A percentile compares a stretch with the other conserved stretches of the same genome.
phyloP scores from a whole-genome alignment of 768 basidiomycete genomes.

The Pleurotus tuoliensis region DNA sequence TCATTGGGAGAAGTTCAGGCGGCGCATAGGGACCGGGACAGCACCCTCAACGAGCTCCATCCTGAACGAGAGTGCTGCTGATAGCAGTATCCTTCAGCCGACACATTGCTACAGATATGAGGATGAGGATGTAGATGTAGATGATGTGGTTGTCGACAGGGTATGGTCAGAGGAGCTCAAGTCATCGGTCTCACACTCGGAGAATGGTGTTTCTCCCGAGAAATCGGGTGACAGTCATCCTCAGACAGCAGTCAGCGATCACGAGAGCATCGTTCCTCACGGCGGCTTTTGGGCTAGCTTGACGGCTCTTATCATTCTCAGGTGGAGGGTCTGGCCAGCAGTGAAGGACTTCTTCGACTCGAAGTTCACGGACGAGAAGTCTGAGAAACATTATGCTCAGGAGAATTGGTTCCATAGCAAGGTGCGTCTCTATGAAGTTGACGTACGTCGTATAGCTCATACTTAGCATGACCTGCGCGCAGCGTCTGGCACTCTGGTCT shows the following conservation, averaged over 20 bases:
- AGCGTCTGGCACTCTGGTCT: constrained; percentile 60
- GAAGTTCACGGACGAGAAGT: constrained; percentile 53
- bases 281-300: constrained; percentile 33
- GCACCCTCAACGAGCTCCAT: constrained; percentile 53
- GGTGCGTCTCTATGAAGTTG: neutral
- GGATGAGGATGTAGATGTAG: constrained; percentile 40
- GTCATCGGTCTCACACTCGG: constrained; percentile 49
- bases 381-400: constrained; percentile 43
- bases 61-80: constrained; percentile 43
- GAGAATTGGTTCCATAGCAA: constrained; percentile 76
- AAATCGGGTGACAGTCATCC: constrained; percentile 44
- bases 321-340: constrained; percentile 56
- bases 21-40: constrained; percentile 51
- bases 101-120: constrained; percentile 15
- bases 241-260: constrained; percentile 26
- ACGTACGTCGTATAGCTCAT: neutral
- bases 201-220: constrained; percentile 43
- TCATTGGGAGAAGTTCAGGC: constrained; percentile 50
- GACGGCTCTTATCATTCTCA: constrained; percentile 36
- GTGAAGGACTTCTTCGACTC: constrained; percentile 56
- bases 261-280: constrained; percentile 26
- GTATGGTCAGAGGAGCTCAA: constrained; percentile 60
- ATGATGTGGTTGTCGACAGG: constrained; percentile 76
- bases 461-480: neutral
- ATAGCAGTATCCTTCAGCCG: constrained; percentile 30